Conservation (phyloP, 208 protist genomes). For the Acanthamoeba triangularis region DNA sequence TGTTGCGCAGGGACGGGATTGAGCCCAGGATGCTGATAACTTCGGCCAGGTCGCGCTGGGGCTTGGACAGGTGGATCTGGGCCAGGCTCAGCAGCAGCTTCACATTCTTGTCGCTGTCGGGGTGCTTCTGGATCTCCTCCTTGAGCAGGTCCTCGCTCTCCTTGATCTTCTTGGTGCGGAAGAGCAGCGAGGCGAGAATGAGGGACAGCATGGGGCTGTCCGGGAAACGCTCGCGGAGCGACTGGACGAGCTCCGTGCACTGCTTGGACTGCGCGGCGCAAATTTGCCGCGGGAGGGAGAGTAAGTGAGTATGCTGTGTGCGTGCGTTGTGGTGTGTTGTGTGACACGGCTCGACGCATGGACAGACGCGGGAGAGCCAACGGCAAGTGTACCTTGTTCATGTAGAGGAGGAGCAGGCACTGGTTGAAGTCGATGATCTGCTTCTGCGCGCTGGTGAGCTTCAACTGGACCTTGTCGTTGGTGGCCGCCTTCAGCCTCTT, state of each 20-base stretch:
- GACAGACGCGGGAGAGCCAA: neutral
- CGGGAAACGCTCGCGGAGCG: conserved; percentile 55
- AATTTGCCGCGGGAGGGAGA: neutral
- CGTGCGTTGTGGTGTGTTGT: neutral
- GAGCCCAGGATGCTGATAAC: conserved; percentile 51
- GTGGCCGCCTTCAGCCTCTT: conserved; percentile 39
- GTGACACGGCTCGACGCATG: neutral
- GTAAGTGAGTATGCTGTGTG: neutral
- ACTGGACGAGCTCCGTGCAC: conserved; percentile 33
- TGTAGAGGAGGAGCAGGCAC: conserved; percentile 71
- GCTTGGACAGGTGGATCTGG: conserved; percentile 58
- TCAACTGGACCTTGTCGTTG: conserved; percentile 69
- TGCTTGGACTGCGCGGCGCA: conserved; percentile 35
- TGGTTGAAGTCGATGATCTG: conserved; percentile 77
- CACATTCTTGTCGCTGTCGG: conserved; percentile 40
- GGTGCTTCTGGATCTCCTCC: conserved; percentile 44
- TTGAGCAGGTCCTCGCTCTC: conserved; percentile 71
- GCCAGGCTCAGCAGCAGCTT: conserved; percentile 74
- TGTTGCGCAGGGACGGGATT: conserved; percentile 52
- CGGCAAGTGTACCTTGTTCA: conserved; percentile 61
- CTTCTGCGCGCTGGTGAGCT: conserved; percentile 62
- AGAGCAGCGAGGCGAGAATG: conserved; percentile 63
- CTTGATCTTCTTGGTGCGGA: conserved; percentile 72
- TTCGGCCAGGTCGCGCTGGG: neutral
- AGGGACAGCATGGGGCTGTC: conserved; percentile 59